A percentile compares a stretch with the other conserved stretches of the same genome.
These are phyloP conservation scores for Nadsonia commutata DNA, from an alignment of 1,139 yeast species.

Conservation along the genomic window DNA sequence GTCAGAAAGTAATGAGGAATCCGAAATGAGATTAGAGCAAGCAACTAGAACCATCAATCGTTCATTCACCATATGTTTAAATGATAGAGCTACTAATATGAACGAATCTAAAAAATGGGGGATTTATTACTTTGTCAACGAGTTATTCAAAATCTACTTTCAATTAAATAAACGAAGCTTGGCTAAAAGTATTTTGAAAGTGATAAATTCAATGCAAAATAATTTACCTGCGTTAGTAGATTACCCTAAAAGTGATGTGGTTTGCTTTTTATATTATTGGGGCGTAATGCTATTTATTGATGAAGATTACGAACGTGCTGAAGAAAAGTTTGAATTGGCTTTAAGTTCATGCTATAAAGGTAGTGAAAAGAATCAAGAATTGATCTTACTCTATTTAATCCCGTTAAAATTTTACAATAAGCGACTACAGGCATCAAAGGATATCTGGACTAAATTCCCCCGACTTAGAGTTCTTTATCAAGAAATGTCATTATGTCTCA, in stretches of 20 bases:
- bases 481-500: constrained; percentile 25
- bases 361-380: constrained; percentile 22
- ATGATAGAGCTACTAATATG: constrained; percentile 52
- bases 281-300: constrained; percentile 52
- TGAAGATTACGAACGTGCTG: constrained; percentile 40
- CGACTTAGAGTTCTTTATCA: constrained; percentile 31
- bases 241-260: constrained; percentile 38
- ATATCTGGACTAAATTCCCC: constrained; percentile 34
- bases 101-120: constrained; percentile 42
- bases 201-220: constrained; percentile 40
- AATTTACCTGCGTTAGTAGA: constrained; percentile 36
- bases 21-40: constrained; percentile 32
- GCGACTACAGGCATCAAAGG: constrained; percentile 19
- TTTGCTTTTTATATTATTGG: constrained; percentile 50
- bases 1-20: constrained; percentile 12
- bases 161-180: constrained; percentile 54
- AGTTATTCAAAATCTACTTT: constrained; percentile 61
- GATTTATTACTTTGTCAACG: constrained; percentile 60
- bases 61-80: constrained; percentile 63
- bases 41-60: constrained; percentile 43
- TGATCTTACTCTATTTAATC: constrained; percentile 23
- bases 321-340: constrained; percentile 35
- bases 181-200: constrained; percentile 68
- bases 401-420: constrained; percentile 22
- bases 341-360: constrained; percentile 24